Evolutionary conservation across 441 rosid genomes (phyloP), one percentile per base, ranked within the genome.

Genomic region (Daphne laureola): DNA sequence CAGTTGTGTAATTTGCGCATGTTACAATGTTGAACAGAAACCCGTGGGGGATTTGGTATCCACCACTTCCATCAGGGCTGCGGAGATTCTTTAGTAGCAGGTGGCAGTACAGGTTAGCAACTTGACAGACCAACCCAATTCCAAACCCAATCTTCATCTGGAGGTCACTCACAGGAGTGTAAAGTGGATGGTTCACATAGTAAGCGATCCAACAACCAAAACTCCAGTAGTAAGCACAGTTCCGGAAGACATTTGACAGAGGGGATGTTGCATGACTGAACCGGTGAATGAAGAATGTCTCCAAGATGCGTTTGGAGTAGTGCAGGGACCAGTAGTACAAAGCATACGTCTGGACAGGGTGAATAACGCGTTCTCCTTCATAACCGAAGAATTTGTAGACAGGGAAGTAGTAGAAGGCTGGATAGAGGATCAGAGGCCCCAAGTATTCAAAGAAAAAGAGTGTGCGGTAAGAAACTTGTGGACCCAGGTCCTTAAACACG

Each of bases 231-330:
- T 92, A 92, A 66, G 89, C 78, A 71, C 98, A 88, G 67, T 91
- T 91, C 38, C 96, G 76, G 71, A 91, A 91, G 57, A 88, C 98
- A 58, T 91, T 91, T 45, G 76, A 77, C 6, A 88, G 64, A 0
- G 98, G 96, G 1, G 98, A 88, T 1, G 96, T 88, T 13, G 96
- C 91, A 18, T 86, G 96, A 69, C 96, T 88, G 69, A 91, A 91
- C 17, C 81, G 75, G 52, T 91, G 98, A 53, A 91, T 67, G 16
- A 91, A 88, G 64, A 88, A 91, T 17, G 96, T 91, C 63, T 91
- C 98, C 82, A 86, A 73, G 62, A 91, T 88, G 2, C 96, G 83
- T 71, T 91, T 91, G 65, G 79, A 80, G 81, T 91, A 91, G 81
- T 91, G 98, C 72, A 88, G 74, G 65, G 90, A 91, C 96, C 95